Evolutionary conservation across 108 stramenopile species (phyloP), one percentile per base, ranked within the genome.

Genomic region (Halocafeteria seosinensis): DNA sequence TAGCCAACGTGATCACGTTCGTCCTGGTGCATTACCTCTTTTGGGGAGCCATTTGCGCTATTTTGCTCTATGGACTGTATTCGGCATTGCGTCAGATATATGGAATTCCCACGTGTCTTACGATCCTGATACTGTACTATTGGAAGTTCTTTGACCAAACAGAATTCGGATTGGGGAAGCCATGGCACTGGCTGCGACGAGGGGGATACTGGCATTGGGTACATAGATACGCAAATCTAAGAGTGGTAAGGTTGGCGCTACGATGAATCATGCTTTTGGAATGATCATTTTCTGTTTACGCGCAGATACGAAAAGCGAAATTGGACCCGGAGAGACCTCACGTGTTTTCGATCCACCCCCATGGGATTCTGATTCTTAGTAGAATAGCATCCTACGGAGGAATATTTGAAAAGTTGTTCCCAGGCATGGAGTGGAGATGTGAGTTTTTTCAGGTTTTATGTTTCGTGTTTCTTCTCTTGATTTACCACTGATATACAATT

Each of bases 311-410:
- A 17, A 47, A 17, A 17, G 42, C 42, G 17, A 47, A 47, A n/a
- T n/a, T 47, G 42, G 42, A 58, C 57, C 1, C 1, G 0, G 30
- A 29, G 0, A 21, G n/a, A 0, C 57, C 17, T 17, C 23, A n/a
- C 25, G 30, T 28, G 31, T 47, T 47, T 21, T 17, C 42, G 17
- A 21, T 17, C 17, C 21, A 21, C 42, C 42, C 42, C 61, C 61
- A 61, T 38, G 61, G 24, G 17, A 61, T 61, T 38, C 31, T 61
- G 17, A 23, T 61, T 8, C 31, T 61, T 21, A 38, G 37, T 38
- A 35, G 61, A 17, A 30, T 61, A 24, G 21, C 61, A 35, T 24
- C 38, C 24, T 61, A 61, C 31, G 61, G 61, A 23, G 61, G 61
- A 21, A 24, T 61, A 17, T 61, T 24, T 23, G 61, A 61, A 38